phyloP scores from a whole-genome alignment of 306 rosid species.

The Citrullus mucosospermus region DNA sequence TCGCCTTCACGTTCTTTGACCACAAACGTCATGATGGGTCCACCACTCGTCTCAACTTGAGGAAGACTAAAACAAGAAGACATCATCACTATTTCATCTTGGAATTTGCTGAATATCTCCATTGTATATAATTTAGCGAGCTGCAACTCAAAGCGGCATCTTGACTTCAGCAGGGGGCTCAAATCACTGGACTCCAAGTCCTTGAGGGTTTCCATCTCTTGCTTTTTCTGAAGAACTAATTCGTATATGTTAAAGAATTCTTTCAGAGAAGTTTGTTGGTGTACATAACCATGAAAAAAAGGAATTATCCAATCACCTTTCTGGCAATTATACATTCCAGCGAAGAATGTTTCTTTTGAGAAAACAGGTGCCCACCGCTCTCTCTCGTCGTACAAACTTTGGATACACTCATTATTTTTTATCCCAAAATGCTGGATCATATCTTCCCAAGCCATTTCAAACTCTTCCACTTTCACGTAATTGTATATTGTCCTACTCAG shows the following conservation, averaged over 20 bases:
- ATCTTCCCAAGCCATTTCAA: conserved; percentile 76
- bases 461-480: conserved; percentile 59
- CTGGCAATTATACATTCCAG: conserved; percentile 51
- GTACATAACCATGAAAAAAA: conserved; percentile 46
- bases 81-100: conserved; percentile 68
- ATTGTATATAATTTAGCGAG: conserved; percentile 62
- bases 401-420: conserved; percentile 45
- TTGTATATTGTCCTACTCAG: conserved; percentile 40
- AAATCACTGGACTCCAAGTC: conserved; percentile 57
- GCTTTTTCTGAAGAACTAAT: conserved; percentile 40
- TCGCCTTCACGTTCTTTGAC: conserved; percentile 55
- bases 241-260: conserved; percentile 54
- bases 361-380: conserved; percentile 81
- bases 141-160: conserved; percentile 69
- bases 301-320: conserved; percentile 41
- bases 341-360: conserved; percentile 70
- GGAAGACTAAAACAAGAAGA: conserved; percentile 54
- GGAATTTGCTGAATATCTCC: conserved; percentile 62
- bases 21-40: conserved; percentile 45
- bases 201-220: conserved; percentile 46
- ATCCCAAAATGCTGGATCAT: conserved; percentile 53
- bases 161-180: conserved; percentile 43
- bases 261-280: conserved; percentile 64
- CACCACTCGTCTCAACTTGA: conserved; percentile 48
- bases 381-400: conserved; percentile 44